Evolutionary conservation across 176 grass and related monocot species (phyloP).

Genomic region (Otatea glauca): DNA sequence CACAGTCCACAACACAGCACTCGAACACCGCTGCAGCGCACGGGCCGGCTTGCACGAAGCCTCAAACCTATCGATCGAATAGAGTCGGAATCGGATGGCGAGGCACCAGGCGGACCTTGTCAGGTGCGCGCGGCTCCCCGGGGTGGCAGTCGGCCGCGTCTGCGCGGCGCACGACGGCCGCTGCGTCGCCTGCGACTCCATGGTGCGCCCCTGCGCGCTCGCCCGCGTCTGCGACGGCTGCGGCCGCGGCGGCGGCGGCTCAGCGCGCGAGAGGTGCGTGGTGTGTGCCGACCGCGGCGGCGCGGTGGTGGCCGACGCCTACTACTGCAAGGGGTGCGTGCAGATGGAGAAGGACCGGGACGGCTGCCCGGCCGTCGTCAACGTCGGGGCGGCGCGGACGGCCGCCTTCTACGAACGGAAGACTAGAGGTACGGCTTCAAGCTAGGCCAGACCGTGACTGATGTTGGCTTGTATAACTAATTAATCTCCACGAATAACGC

Average conservation of each 20-base stretch:
- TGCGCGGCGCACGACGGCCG: conserved; percentile 31
- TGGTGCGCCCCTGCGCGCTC: neutral
- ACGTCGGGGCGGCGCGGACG: neutral
- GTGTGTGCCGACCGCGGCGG: no score
- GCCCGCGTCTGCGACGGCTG: conserved; percentile 30
- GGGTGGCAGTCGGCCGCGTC: neutral
- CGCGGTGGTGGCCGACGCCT: neutral
- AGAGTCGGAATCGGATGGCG: neutral
- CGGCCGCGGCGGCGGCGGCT: no score
- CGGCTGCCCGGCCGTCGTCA: conserved; percentile 4
- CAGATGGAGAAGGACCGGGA: conserved; percentile 33
- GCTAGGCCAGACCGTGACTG: neutral
- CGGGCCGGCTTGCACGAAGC: no score
- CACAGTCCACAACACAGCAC: no score
- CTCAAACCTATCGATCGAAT: no score
- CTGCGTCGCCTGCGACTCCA: conserved; percentile 25
- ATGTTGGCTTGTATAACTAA: no score
- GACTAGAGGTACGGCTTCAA: neutral
- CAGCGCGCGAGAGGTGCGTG: neutral
- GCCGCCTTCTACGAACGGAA: neutral
- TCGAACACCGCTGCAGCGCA: no score
- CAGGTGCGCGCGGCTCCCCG: neutral
- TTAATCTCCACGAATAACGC: no score
- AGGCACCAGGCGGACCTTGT: conserved; percentile 30
- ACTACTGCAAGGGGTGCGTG: conserved; percentile 23